These are phyloP conservation scores for Escovopsis sp. DNA, from an alignment of 2,329 filamentous ascomycete genomes.

Conservation along the genomic window DNA sequence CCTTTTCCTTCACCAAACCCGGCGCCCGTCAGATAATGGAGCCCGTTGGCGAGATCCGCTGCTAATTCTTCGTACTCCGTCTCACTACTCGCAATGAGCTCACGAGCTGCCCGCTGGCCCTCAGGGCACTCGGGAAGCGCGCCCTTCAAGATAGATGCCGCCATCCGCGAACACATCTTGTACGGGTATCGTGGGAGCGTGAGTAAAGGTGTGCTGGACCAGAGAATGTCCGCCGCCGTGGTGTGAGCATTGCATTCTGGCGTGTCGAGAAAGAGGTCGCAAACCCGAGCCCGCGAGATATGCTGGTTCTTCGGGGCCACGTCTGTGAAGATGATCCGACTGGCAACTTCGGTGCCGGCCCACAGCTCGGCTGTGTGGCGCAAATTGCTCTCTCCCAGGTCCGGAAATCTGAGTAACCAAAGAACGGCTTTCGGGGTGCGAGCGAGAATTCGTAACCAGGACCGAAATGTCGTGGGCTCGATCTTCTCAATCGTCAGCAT, in stretches of 20 bases:
- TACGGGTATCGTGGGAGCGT: slow-evolving; percentile 86
- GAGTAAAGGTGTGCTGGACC: slow-evolving; percentile 86
- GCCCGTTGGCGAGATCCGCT: slow-evolving; percentile 46
- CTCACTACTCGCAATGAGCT: slow-evolving; percentile 67
- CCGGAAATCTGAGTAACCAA: slow-evolving; percentile 94
- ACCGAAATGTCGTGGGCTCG: slow-evolving; percentile 89
- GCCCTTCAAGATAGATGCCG: slow-evolving; percentile 81
- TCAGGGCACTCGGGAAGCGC: slow-evolving; percentile 60
- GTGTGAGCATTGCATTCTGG: slow-evolving; percentile 98
- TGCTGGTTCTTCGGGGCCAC: slow-evolving; percentile 91
- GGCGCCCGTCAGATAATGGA: slow-evolving; percentile 39
- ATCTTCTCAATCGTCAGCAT: slow-evolving; percentile 42
- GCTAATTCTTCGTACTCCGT: slow-evolving; percentile 73
- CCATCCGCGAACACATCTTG: slow-evolving; percentile 99
- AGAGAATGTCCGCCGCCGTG: slow-evolving; percentile 88
- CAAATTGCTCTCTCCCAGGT: slow-evolving; percentile 78
- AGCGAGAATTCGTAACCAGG: slow-evolving; percentile 83
- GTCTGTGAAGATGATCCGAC: slow-evolving; percentile 84
- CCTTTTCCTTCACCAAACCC: slow-evolving; percentile 45
- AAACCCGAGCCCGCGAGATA: slow-evolving; percentile 79
- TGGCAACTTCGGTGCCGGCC: slow-evolving; percentile 75
- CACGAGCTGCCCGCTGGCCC: slow-evolving; percentile 52
- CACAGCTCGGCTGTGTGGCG: slow-evolving; percentile 65
- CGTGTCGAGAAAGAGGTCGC: slow-evolving; percentile 91
- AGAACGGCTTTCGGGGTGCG: slow-evolving; percentile 75